These are phyloP conservation scores for Blastobotrys petasosporus DNA, from an alignment of 1,139 yeast species.

Conservation along the genomic window DNA sequence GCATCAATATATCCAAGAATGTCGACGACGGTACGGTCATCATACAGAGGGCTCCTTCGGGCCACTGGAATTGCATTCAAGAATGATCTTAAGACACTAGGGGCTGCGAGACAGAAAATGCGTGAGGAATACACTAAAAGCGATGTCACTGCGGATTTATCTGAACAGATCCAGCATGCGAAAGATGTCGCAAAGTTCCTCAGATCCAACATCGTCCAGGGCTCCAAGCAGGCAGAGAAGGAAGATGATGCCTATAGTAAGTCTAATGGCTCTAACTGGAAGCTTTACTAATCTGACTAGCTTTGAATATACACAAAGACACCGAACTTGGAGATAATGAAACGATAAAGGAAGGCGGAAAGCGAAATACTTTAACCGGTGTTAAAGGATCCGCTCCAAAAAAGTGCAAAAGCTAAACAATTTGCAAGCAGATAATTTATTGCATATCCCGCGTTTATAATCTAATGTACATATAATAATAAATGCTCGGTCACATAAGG, in stretches of 20 bases:
- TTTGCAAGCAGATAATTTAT: background rate
- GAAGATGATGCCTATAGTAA: conserved; percentile 33
- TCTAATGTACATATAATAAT: too few relatives aligned
- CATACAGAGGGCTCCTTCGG: conserved; percentile 64
- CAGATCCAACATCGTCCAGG: conserved; percentile 78
- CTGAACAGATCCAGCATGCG: conserved; percentile 42
- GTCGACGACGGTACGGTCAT: conserved; percentile 43
- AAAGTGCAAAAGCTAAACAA: conserved; percentile 3
- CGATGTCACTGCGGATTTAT: conserved; percentile 29
- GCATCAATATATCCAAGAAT: background rate
- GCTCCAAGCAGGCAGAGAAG: conserved; percentile 44
- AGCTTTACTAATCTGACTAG: conserved; percentile 17
- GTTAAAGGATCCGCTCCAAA: conserved; percentile 4
- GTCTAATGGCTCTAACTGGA: conserved; percentile 17
- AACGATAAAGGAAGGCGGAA: conserved; percentile 30
- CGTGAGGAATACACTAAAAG: conserved; percentile 47
- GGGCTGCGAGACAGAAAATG: conserved; percentile 53
- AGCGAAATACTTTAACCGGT: conserved; percentile 13
- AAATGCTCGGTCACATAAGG: background rate
- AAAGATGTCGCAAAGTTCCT: conserved; percentile 67
- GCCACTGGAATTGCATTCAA: conserved; percentile 67
- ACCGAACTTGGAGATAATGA: conserved; percentile 93
- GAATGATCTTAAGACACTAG: conserved; percentile 47
- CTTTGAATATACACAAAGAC: conserved; percentile 65
- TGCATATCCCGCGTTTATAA: background rate